These are phyloP conservation scores for Diutina pseudorugosa DNA, from an alignment of 1,139 yeast species.

Conservation along the genomic window DNA sequence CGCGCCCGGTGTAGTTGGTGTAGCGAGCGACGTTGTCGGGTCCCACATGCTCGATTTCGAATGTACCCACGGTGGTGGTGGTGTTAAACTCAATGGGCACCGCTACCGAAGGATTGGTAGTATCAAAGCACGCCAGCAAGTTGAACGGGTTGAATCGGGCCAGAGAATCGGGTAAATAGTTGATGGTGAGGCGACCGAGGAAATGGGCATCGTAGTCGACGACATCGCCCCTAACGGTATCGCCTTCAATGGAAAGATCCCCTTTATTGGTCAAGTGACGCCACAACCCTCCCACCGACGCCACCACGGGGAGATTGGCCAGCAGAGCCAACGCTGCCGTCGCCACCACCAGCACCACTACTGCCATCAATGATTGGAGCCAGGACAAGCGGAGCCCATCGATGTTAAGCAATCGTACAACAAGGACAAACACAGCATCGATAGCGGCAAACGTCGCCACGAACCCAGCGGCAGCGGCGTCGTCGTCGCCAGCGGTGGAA, in stretches of 20 bases:
- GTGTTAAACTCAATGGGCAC: conserved; percentile 79
- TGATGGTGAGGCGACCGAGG: conserved; percentile 75
- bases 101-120: conserved; percentile 11
- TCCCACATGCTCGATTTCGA: conserved; percentile 55
- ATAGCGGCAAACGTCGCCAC: conserved; percentile 57
- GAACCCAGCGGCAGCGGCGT: conserved; percentile 37
- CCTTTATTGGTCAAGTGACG: conserved; percentile 32
- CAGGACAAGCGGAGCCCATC: conserved; percentile 40
- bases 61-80: conserved; percentile 54
- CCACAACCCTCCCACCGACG: conserved; percentile 31
- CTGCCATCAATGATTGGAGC: conserved; percentile 29
- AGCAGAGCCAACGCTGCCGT: conserved; percentile 29
- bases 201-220: conserved; percentile 63
- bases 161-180: conserved; percentile 84
- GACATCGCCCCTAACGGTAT: conserved; percentile 28
- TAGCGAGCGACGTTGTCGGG: conserved; percentile 38
- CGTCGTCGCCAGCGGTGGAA: conserved; percentile 6
- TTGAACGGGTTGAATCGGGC: conserved; percentile 73
- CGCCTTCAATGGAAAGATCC: conserved; percentile 64
- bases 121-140: conserved; percentile 35
- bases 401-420: conserved; percentile 60
- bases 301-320: conserved; percentile 22
- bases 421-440: conserved; percentile 61
- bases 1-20: conserved; percentile 44
- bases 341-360: conserved; percentile 12